Evolutionary conservation across 169 alveolate species (phyloP).

Genomic region (Pseudocohnilembus persalinus): DNA sequence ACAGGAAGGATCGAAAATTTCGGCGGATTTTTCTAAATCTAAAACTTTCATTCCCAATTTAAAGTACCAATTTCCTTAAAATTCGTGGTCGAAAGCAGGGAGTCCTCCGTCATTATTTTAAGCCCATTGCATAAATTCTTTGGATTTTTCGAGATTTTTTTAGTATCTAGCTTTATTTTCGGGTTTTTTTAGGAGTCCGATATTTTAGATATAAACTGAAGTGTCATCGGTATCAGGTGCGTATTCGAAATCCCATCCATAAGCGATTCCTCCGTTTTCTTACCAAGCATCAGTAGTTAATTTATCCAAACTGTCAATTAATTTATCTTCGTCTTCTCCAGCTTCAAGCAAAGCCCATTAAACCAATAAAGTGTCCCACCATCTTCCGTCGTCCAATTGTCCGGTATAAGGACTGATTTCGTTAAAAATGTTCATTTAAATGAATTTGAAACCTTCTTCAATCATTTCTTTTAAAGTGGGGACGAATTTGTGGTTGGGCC

Average conservation of each 20-base stretch:
- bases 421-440: conserved; percentile 35
- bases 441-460: conserved; percentile 19
- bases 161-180: conserved; percentile 11
- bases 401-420: conserved; percentile 26
- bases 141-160: not conserved
- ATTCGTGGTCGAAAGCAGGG: conserved; percentile 44
- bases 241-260: conserved; percentile 47
- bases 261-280: conserved; percentile 39
- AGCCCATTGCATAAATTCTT: conserved; percentile 8
- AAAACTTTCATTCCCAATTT: conserved; percentile 29
- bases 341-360: conserved; percentile 39
- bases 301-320: conserved; percentile 28
- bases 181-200: not conserved
- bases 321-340: conserved; percentile 36
- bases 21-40: conserved; percentile 41
- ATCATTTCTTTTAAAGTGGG: not conserved
- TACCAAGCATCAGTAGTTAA: conserved; percentile 36
- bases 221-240: conserved; percentile 48
- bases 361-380: conserved; percentile 45
- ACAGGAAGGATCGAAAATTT: conserved; percentile 45
- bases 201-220: not conserved
- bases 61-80: conserved; percentile 27
- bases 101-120: conserved; percentile 41
- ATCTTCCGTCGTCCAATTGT: conserved; percentile 45
- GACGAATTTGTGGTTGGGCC: conserved; percentile 3